Base-by-base conservation (phyloP, 2,329 filamentous ascomycete species). In the Alternaria infectoria region DNA sequence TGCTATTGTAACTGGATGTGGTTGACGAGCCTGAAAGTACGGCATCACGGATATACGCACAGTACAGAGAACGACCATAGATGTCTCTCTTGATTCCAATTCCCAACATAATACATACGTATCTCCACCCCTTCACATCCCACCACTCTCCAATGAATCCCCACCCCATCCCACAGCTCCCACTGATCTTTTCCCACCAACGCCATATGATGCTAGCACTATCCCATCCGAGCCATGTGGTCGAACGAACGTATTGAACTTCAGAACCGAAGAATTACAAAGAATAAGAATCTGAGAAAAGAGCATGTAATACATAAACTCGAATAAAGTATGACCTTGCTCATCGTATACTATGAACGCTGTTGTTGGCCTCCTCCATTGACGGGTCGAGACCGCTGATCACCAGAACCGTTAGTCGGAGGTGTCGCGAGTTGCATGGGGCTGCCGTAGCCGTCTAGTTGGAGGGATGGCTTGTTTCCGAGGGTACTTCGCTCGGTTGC, bases 341-440 rank as follows among this genome's bases (percentile, higher is more conserved):
- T 45, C n/a, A 17, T 21, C 6, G 36, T 19, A 11, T 45, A 13
- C 23, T 57, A 44, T 36, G 46, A 28, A n/a, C 15, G 46, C 25
- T 26, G 13, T 12, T n/a, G 13, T 7, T 23, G 50, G 5, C 28
- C 43, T 9, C 28, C 43, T 9, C 52, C 57, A 10, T 57, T 64
- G 10, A 57, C 40, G 10, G 58, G 40, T 4, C 25, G 40, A 12
- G 23, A 17, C 13, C 59, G 55, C 43, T 75, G 66, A 46, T 73
- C 73, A 21, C 63, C 70, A 13, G 73, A 75, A 40, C 77, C 76
- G 46, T 78, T 80, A 11, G 76, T 79, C 5, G 77, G 76, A 13
- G 79, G 83, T 10, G 83, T 85, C 5, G 83, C 83, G 21, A 83
- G 79, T 65, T 85, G 83, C 68, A 77, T 77, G 10, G 81, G 80